Evolutionary conservation across 2,329 filamentous ascomycete species (phyloP), one percentile per base, ranked within the genome.

Genomic region (Alternaria burnsii): DNA sequence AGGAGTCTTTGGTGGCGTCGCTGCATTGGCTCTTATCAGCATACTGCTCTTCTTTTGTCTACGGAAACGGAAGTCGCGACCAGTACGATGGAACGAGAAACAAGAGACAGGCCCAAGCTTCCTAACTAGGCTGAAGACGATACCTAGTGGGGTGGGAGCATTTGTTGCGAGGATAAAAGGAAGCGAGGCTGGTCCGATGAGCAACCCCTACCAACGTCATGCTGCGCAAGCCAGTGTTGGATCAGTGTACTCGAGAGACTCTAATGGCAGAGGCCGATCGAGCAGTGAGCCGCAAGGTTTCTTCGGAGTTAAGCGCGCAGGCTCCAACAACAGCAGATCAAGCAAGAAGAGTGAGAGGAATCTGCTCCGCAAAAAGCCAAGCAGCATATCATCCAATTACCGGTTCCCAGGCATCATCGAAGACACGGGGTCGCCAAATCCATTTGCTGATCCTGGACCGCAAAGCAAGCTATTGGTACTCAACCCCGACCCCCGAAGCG

Each of bases 1-100:
- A 44, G 76, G 74, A 4, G 71, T 76, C n/a, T 59, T 77, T 20
- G 76, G 76, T 28, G 76, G 75, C 4, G 67, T 79, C 16, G 66
- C 71, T n/a, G 73, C 61, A 7, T 66, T 79, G 20, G 73, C 71
- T 12, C 32, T 78, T 11, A 69, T 79, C 44, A 68, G 70, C 53
- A 68, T 57, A 6, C 50, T 79, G 18, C 57, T 79, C 12, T 77
- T 78, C 59, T 65, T 77, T 40, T 77, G 70, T 56, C 47, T 79
- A 38, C 70, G 74, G 50, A 72, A 71, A 54, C 71, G 75, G 52
- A 76, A 71, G 61, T 61, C 74, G 9, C 68, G 67, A 40, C 55
- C 67, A 55, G 30, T 52, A 41, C 51, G 52, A 57, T 63, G 65
- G 66, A 51, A 60, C 18, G 70, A 72, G 50, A 72, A 72, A 57